These are phyloP conservation scores for Noccaea caerulescens DNA, from an alignment of 345 rosid genomes.

Conservation along the genomic window DNA sequence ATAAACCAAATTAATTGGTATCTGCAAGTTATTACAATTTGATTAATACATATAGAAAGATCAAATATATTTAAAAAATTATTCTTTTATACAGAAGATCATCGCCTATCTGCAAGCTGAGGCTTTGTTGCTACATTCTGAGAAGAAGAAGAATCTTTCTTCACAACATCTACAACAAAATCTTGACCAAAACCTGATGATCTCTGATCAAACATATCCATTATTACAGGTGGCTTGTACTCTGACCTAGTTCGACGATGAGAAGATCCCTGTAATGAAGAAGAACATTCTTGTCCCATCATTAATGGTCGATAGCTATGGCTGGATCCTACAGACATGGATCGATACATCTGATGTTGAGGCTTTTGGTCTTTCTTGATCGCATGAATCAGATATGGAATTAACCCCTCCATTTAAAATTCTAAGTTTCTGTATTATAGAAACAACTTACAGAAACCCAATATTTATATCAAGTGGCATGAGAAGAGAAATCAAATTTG, in stretches of 20 bases:
- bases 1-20: conserved; percentile 8
- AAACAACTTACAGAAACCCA: conserved; percentile 6
- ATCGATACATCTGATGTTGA: conserved; percentile 27
- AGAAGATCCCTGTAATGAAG: conserved; percentile 51
- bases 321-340: conserved; percentile 54
- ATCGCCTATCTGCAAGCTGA: conserved; percentile 1
- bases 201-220: conserved; percentile 48
- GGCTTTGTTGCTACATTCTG: conserved; percentile 23
- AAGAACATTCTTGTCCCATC: conserved; percentile 41
- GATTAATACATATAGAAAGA: conserved; percentile 5
- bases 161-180: background rate
- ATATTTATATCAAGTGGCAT: conserved; percentile 29
- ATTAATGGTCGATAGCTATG: conserved; percentile 63
- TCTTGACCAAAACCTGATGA: conserved; percentile 32
- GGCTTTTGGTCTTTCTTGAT: conserved; percentile 49
- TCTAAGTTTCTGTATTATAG: conserved; percentile 8
- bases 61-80: background rate
- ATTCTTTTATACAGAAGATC: background rate
- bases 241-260: conserved; percentile 57
- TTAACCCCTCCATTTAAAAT: conserved; percentile 73
- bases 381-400: conserved; percentile 62
- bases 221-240: conserved; percentile 49
- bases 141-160: conserved; percentile 15
- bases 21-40: conserved; percentile 21
- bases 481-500: conserved; percentile 18